These are phyloP conservation scores for Metschnikowia lochheadii DNA, from an alignment of 805 yeast genomes.

Conservation along the genomic window DNA sequence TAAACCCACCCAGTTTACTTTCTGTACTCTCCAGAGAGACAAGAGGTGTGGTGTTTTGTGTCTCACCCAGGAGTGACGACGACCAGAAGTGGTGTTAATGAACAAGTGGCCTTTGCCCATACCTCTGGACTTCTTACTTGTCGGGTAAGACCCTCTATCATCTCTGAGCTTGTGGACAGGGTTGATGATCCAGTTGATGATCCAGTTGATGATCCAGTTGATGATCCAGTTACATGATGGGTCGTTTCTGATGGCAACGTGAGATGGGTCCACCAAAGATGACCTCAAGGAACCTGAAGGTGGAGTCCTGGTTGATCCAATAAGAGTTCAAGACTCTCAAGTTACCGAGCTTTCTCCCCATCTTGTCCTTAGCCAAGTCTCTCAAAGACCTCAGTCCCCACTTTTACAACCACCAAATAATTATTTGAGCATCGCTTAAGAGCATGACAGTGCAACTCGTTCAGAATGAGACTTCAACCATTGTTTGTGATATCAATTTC, in stretches of 20 bases:
- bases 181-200: too few species aligned
- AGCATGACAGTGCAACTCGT: too few species aligned
- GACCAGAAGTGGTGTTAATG: constrained; percentile 98
- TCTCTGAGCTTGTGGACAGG: constrained; percentile 99
- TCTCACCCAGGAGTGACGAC: constrained; percentile 99
- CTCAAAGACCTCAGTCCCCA: too few species aligned
- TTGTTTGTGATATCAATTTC: too few species aligned
- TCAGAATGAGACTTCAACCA: too few species aligned
- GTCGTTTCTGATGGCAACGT: constrained; percentile 98
- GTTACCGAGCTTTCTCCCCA: constrained; percentile 98
- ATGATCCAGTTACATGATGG: constrained; percentile 99
- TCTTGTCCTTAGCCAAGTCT: constrained; percentile 99
- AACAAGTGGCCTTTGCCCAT: constrained; percentile 99
- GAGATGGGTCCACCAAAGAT: constrained; percentile 96
- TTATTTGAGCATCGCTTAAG: too few species aligned
- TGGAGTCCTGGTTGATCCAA: constrained; percentile 99
- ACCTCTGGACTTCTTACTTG: constrained; percentile 99
- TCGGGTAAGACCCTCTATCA: constrained; percentile 97
- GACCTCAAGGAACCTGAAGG: constrained; percentile 99
- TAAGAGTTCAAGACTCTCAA: constrained; percentile 98
- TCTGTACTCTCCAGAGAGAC: constrained; percentile 99
- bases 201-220: too few species aligned
- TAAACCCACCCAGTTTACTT: constrained; percentile 40
- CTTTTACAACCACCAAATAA: too few species aligned
- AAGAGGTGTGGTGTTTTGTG: constrained; percentile 99